Conservation (phyloP, 2,329 filamentous ascomycete species). For the Monosporascus sp. region DNA sequence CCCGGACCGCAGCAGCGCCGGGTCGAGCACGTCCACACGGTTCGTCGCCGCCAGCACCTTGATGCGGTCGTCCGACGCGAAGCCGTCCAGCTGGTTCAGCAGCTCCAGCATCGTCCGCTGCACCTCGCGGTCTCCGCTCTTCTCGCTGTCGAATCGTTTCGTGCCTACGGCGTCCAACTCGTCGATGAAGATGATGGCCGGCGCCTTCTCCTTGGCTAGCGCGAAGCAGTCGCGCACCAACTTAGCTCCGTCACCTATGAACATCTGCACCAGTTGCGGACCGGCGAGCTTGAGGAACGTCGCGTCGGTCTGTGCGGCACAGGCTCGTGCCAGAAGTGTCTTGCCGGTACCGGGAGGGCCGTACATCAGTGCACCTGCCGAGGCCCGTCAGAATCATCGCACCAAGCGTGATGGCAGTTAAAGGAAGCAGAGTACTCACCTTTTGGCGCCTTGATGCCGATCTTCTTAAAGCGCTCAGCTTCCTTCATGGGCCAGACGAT, state of each 20-base stretch:
- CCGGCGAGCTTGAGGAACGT: conserved; percentile 98
- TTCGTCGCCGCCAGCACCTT: conserved; percentile 95
- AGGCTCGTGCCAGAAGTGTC: conserved; percentile 88
- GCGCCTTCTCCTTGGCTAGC: conserved; percentile 96
- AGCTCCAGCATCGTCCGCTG: conserved; percentile 98
- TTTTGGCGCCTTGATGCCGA: conserved; percentile 98
- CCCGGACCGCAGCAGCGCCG: conserved; percentile 83
- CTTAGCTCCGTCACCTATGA: conserved; percentile 97
- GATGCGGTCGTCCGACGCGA: conserved; percentile 93
- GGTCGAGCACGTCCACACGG: conserved; percentile 88
- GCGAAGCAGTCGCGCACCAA: conserved; percentile 97
- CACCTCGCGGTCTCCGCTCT: conserved; percentile 95
- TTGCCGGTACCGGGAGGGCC: conserved; percentile 88
- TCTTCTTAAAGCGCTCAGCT: conserved; percentile 98
- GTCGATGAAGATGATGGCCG: conserved; percentile 99
- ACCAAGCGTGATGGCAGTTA: not conserved
- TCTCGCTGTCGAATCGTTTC: conserved; percentile 98
- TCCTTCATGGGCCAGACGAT: conserved; percentile 99
- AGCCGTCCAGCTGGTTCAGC: conserved; percentile 96
- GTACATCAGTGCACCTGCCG: conserved; percentile 90
- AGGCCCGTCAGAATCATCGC: conserved; percentile 7
- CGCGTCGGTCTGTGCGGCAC: conserved; percentile 94
- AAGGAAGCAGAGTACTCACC: conserved; percentile 51
- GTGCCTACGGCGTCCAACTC: conserved; percentile 97
- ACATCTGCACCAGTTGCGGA: conserved; percentile 98